Evolutionary conservation across 2,329 filamentous ascomycete species (phyloP), one percentile per base, ranked within the genome.

Genomic region (Fusarium vanettenii): DNA sequence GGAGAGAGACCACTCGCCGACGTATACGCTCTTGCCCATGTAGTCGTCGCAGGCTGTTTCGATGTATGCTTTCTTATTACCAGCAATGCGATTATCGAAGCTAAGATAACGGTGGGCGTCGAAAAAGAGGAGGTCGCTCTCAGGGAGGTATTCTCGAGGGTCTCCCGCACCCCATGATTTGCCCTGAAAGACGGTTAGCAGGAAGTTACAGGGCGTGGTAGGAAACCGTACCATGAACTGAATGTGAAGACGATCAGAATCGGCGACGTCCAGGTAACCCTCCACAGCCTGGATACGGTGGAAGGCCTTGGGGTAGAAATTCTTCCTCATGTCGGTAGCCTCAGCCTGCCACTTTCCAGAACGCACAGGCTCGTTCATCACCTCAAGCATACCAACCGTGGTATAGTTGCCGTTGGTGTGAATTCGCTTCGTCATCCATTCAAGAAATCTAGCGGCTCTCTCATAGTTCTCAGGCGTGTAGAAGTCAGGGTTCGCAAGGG

Each of bases 31-130:
- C 52, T 81, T 80, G 22, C 86, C 77, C 41, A 72, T 84, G 72
- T 87, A 81, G 65, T 85, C 84, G 13, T 76, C 82, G 81, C 90
- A 92, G 1, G 87, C 87, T 4, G 85, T 83, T 3, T 77, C 66
- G 45, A 92, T 83, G 71, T 91, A 92, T 9, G 82, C 84, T 3
- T 82, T 80, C 67, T 90, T 84, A 8, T 82, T 85, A 1, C 84
- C 81, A 1, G 81, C 64, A 27, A 90, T 82, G 22, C 80, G 79
- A 3, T 80, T 73, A 69, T 87, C 86, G 82, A 86, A 92, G 76
- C 90, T 91, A 29, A 89, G 80, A 78, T 91, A 92, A 22, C 88
- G 85, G 74, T 91, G 90, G 77, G 90, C 86, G 77, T 92, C 89
- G 75, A 87, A 92, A 33, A 86, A 86, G 14, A 87, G 82, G 72